These are phyloP conservation scores for Colletotrichum tamarilloi DNA, from an alignment of 2,329 filamentous ascomycete species.

Conservation along the genomic window DNA sequence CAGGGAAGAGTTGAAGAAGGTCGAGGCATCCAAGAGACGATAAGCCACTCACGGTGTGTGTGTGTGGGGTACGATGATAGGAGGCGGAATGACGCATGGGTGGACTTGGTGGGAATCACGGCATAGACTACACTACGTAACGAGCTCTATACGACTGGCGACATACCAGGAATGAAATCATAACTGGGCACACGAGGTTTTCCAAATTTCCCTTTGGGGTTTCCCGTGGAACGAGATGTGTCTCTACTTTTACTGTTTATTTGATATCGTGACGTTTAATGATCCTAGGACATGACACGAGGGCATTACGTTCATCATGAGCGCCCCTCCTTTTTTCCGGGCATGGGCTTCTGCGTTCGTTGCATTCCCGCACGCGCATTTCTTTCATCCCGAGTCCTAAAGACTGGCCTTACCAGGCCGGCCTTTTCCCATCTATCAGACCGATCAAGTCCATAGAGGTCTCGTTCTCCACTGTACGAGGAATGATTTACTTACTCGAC, in stretches of 20 bases:
- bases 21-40: conserved; percentile 79
- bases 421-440: conserved; percentile 47
- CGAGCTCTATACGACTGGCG: conserved; percentile 25
- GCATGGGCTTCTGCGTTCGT: conserved; percentile 10
- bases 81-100: conserved; percentile 11
- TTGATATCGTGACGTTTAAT: conserved; percentile 25
- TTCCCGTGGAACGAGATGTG: neutral
- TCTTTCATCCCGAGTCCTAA: conserved; percentile 39
- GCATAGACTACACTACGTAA: conserved; percentile 23
- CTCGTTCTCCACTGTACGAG: conserved; percentile 13
- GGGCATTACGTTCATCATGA: conserved; percentile 35
- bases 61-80: neutral
- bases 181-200: neutral
- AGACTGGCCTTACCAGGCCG: conserved; percentile 48
- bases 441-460: conserved; percentile 37
- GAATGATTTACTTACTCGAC: conserved; percentile 74
- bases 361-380: neutral
- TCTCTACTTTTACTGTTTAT: conserved; percentile 13
- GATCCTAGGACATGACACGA: conserved; percentile 27
- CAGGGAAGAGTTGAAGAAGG: conserved; percentile 94
- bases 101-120: conserved; percentile 8
- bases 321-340: neutral
- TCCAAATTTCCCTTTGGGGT: neutral
- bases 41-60: conserved; percentile 44
- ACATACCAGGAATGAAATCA: conserved; percentile 28